phyloP scores from a whole-genome alignment of 2,329 filamentous ascomycete genomes.

The Volutella citrinella region DNA sequence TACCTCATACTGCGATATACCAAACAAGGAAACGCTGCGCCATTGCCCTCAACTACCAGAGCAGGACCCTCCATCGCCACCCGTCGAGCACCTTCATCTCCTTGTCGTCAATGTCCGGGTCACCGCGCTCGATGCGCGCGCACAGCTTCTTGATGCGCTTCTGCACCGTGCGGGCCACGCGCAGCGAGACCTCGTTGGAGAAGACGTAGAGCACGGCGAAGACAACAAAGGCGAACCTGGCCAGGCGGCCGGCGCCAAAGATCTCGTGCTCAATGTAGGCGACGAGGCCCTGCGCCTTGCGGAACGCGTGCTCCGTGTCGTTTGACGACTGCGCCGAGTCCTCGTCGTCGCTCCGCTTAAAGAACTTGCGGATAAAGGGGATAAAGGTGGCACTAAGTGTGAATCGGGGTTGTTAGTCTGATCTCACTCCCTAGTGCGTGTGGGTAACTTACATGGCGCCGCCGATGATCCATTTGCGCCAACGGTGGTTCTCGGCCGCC shows the following conservation, averaged over 20 bases:
- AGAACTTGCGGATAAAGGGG: slow-evolving; percentile 50
- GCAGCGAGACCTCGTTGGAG: slow-evolving; percentile 54
- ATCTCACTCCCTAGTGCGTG: no score
- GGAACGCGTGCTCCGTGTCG: slow-evolving; percentile 57
- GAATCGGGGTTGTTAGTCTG: no score
- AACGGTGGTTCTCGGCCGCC: slow-evolving; percentile 46
- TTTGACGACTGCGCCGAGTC: slow-evolving; percentile 39
- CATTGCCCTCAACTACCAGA: no score
- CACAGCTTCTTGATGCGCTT: slow-evolving; percentile 48
- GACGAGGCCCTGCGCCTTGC: slow-evolving; percentile 47
- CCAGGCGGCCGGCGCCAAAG: slow-evolving; percentile 42
- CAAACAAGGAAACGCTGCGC: no score
- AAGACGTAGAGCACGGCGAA: slow-evolving; percentile 58
- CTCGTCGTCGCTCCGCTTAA: slow-evolving; percentile 41
- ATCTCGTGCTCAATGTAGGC: slow-evolving; percentile 46
- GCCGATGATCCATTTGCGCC: slow-evolving; percentile 52
- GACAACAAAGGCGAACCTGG: slow-evolving; percentile 51
- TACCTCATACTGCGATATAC: slow-evolving; percentile 26
- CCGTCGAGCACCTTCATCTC: slow-evolving; percentile 50
- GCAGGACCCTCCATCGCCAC: slow-evolving; percentile 55
- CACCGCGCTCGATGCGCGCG: slow-evolving; percentile 45
- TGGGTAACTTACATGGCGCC: slow-evolving; percentile 44
- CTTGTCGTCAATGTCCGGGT: slow-evolving; percentile 42
- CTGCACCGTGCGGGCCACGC: slow-evolving; percentile 50
- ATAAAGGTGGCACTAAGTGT: slow-evolving; percentile 51